Evolutionary conservation across 2,329 filamentous ascomycete genomes (phyloP), one percentile per base, ranked within the genome.

Genomic region (Curvularia lunata): DNA sequence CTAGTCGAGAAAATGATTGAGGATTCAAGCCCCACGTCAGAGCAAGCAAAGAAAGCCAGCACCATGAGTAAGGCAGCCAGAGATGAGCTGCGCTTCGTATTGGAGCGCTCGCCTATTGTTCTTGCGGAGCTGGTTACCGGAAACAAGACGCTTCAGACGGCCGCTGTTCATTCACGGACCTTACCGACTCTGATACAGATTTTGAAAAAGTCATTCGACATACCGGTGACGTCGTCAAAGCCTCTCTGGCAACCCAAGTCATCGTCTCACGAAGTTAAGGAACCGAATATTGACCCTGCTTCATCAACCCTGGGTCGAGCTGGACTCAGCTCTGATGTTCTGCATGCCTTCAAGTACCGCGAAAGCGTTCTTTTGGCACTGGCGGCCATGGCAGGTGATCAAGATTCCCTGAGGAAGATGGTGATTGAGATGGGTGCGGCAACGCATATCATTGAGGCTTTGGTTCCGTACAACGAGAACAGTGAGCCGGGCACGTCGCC

Each of bases 391-490:
- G 87, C 91, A 1, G 86, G 91, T 2, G 89, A 89, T 66, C 92
- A 92, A 68, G 92, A 98, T 66, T 86, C 90, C 23, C 91, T 94
- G 70, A 85, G 93, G 42, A 96, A 96, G 71, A 84, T 85, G 0
- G 85, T 98, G 46, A 90, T 95, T 51, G 89, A 93, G 23, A 86
- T 91, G 66, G 91, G 92, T n/a, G 85, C 91, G 48, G 83, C 96
- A 43, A 84, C 87, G 0, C 92, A 90, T 71, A 88, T 98, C 50
- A 89, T 96, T 41, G 91, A 96, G 67, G 95, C 92, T 0, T 83
- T 98, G 43, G 88, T 85, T 50, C 83, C 86, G 1, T 84, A 84
- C 28, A 83, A n/a, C 28, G 69, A 85, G 18, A 63, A 52, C n/a
- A 66, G 34, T n/a, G 68, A 67, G 40, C 52, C 59, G 67, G 72